Evolutionary conservation across 2,329 filamentous ascomycete species (phyloP), one percentile per base, ranked within the genome.

Genomic region (Coccinonectria pachysandricola): DNA sequence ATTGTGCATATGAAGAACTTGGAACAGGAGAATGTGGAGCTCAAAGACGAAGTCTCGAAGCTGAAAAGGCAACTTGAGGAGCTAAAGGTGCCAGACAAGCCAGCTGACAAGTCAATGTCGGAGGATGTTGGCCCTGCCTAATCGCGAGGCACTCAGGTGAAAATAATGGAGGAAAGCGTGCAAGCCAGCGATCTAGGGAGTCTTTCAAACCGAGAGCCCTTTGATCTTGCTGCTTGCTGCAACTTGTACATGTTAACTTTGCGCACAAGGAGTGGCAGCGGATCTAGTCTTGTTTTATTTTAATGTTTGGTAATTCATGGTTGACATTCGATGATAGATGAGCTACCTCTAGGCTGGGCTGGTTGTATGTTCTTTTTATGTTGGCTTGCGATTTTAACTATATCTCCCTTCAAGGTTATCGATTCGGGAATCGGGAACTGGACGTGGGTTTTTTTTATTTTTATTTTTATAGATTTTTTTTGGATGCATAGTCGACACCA

Each of bases 1-100:
- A 96, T 96, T 45, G 79, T 87, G 31, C 95, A 96, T 50, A 95
- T 98, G 59, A 88, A 84, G 55, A 70, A 77, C 34, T 57, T 98
- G 35, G 77, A 92, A 54, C 62, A 72, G 42, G 81, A 92, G 49
- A 71, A 86, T 9, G 68, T 68, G 13, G 66, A 68, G 30, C 71
- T 79, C 10, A 80, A 83, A 48, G 69, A 67, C 41, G 75, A 71
- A 49, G 46, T 83, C 11, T 34, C 46, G 11, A 41, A 46, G 26
- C 30, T 58, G 14, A 57, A 45, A 32, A 42, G 35, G 17, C 46
- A 48, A 23, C 31, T 59, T 16, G 47, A 52, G 23, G 46, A 44
- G 24, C 25, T 49, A 5, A 45, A 45, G 22, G 28, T 26, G 9
- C 21, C 19, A 4, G 30, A 29, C 4, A 35, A 26, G n/a, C n/a